Evolutionary conservation across 441 rosid species (phyloP).

Genomic region (Syzygium syzygioides): DNA sequence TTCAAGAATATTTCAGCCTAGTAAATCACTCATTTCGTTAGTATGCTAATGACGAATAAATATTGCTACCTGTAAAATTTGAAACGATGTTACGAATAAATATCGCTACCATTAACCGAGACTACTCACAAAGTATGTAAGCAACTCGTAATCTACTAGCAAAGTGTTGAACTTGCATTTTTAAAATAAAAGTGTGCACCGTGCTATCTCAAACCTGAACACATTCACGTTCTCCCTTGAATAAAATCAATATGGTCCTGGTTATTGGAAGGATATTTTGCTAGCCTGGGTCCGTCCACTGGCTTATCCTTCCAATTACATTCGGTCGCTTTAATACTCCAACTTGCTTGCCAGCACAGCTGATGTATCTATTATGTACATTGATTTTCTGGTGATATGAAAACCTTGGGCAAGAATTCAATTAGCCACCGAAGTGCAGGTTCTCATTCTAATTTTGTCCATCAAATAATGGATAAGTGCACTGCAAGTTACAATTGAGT

Average conservation of each 20-base stretch:
- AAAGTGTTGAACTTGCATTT: not conserved
- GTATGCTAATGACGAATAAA: too few relatives aligned
- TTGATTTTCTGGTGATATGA: not conserved
- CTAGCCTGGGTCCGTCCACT: not conserved
- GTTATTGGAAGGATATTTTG: not conserved
- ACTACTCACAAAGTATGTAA: too few relatives aligned
- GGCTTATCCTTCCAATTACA: not conserved
- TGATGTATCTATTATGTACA: accelerated
- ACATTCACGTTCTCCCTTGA: not conserved
- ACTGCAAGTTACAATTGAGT: too few relatives aligned
- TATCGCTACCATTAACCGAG: too few relatives aligned
- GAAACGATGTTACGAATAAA: too few relatives aligned
- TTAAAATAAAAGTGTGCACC: too few relatives aligned
- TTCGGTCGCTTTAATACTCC: not conserved
- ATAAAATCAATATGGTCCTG: not conserved
- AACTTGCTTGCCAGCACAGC: not conserved
- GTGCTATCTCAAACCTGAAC: not conserved
- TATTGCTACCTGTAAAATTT: too few relatives aligned
- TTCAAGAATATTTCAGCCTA: too few relatives aligned
- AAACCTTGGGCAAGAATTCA: not conserved
- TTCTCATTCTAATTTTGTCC: too few relatives aligned
- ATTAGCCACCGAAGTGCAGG: not conserved
- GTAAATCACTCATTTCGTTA: too few relatives aligned
- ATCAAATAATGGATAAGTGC: too few relatives aligned
- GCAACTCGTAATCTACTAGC: too few relatives aligned